Percentiles rank a stretch among this genome's conserved stretches.
phyloP scores from a whole-genome alignment of 2,329 filamentous ascomycete genomes.

The Xylaria sp. region DNA sequence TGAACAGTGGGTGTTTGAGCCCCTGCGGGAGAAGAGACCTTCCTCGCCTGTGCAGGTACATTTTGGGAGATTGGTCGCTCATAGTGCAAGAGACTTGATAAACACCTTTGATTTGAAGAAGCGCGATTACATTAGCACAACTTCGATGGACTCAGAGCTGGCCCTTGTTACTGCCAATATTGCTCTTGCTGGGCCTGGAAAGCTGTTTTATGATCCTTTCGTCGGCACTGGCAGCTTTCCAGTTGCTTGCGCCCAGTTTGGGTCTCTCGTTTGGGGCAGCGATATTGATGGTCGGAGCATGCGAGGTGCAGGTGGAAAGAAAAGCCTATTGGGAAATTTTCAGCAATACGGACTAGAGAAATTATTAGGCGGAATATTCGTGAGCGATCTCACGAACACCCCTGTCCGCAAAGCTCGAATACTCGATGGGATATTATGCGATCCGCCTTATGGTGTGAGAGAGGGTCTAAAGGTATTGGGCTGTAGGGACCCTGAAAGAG shows the following conservation, averaged over 20 bases:
- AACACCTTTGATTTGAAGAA: slow-evolving; percentile 91
- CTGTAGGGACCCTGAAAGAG: slow-evolving; percentile 72
- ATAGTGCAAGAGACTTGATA: slow-evolving; percentile 74
- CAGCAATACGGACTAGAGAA: slow-evolving; percentile 79
- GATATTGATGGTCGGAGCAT: slow-evolving; percentile 95
- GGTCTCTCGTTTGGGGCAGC: slow-evolving; percentile 83
- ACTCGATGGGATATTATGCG: slow-evolving; percentile 91
- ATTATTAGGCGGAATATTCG: slow-evolving; percentile 80
- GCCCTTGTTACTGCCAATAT: slow-evolving; percentile 93
- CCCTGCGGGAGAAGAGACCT: slow-evolving; percentile 59
- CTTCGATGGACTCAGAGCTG: slow-evolving; percentile 96
- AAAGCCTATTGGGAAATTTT: slow-evolving; percentile 76
- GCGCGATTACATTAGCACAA: slow-evolving; percentile 91
- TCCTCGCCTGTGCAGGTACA: slow-evolving; percentile 69
- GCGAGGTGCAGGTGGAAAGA: slow-evolving; percentile 71
- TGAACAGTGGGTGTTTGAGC: slow-evolving; percentile 78
- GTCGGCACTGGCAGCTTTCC: slow-evolving; percentile 95
- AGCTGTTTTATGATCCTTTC: slow-evolving; percentile 93
- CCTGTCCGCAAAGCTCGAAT: slow-evolving; percentile 69
- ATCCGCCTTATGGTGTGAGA: slow-evolving; percentile 94
- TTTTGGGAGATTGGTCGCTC: slow-evolving; percentile 77
- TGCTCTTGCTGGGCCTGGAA: slow-evolving; percentile 82
- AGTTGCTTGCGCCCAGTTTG: slow-evolving; percentile 89
- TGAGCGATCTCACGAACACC: slow-evolving; percentile 87
- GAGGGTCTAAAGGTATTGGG: slow-evolving; percentile 93